Base-by-base conservation (phyloP, 495 filamentous ascomycete species). In the Sporormia fimetaria region DNA sequence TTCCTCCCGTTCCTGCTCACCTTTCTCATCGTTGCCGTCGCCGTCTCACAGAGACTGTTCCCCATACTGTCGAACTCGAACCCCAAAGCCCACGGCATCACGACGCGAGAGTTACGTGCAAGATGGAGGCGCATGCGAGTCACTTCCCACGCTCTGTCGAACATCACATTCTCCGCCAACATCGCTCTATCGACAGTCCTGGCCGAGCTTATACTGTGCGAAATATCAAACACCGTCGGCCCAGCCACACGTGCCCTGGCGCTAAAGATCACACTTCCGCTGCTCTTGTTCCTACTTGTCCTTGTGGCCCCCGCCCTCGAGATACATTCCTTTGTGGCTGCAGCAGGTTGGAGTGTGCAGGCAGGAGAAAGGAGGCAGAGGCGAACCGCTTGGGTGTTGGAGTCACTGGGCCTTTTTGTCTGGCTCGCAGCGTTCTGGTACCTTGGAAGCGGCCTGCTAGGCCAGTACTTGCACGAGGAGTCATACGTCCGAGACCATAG, bases 361-460 rank as follows among this genome's bases (percentile, higher is more conserved):
- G 38, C 33, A 21, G 27, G 63, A 33, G 59, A 57, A 26, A 64
- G 63, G n/a, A 61, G 64, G 10, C 68, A 62, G 34, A 68, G 68
- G 11, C 63, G 56, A 22, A 57, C 68, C 15, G 70, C 76, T 29
- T 79, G 76, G 72, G 45, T 68, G 4, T 45, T 81, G 38, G 74
- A 83, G 56, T 38, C 64, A n/a, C 40, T 51, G 3, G 66, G 71
- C 21, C 76, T 85, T 45, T 60, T 52, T 3, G 54, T 56, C 33
- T 88, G 81, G 81, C 58, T 87, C 32, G 58, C 65, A 26, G 60
- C 63, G 5, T 87, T 87, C 58, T 88, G 83, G 83, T 81, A 70
- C 49, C 56, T 83, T 14, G 83, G 82, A 6, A 67, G 71, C 42
- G 69, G 67, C 11, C 67, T 86, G 20, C 69, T 78, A n/a, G 69